Percentiles rank a stretch among this genome's conserved stretches.
phyloP scores from a whole-genome alignment of 169 alveolate genomes.

The Amoebophrya sp. region DNA sequence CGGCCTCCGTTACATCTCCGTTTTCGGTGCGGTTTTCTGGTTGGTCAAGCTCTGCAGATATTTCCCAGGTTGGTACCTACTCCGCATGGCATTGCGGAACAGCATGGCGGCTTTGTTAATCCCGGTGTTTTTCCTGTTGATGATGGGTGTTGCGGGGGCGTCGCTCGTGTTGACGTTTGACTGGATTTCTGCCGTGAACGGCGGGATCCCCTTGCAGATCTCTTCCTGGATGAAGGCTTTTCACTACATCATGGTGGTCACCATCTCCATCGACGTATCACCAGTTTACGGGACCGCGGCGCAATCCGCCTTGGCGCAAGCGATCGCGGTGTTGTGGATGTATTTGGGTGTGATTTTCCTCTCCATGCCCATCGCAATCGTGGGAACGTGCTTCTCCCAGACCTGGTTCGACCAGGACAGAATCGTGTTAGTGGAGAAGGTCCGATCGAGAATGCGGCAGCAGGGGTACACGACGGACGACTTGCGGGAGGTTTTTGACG shows the following conservation, averaged over 20 bases:
- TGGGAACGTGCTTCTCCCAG: constrained; percentile 15
- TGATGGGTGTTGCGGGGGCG: constrained; percentile 11
- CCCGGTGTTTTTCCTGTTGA: neutral
- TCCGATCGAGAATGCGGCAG: neutral
- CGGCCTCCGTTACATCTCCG: neutral
- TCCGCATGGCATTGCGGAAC: constrained; percentile 19
- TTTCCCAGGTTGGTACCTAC: neutral
- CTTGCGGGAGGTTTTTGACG: constrained; percentile 12
- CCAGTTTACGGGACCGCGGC: neutral
- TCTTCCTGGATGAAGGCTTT: neutral
- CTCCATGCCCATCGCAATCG: constrained; percentile 3
- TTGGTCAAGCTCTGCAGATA: neutral
- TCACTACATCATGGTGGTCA: neutral
- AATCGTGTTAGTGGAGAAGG: neutral
- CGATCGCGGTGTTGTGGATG: constrained; percentile 15
- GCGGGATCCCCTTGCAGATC: neutral
- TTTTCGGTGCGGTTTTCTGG: neutral
- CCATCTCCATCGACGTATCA: neutral
- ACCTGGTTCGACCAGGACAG: constrained; percentile 8
- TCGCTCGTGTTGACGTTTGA: neutral
- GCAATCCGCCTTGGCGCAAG: neutral
- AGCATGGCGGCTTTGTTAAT: neutral
- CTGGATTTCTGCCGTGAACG: neutral
- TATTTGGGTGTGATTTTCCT: neutral
- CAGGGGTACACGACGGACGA: constrained; percentile 22